Evolutionary conservation across 495 filamentous ascomycete genomes (phyloP), one percentile per base, ranked within the genome.

Genomic region (Lophiostoma macrostomum): DNA sequence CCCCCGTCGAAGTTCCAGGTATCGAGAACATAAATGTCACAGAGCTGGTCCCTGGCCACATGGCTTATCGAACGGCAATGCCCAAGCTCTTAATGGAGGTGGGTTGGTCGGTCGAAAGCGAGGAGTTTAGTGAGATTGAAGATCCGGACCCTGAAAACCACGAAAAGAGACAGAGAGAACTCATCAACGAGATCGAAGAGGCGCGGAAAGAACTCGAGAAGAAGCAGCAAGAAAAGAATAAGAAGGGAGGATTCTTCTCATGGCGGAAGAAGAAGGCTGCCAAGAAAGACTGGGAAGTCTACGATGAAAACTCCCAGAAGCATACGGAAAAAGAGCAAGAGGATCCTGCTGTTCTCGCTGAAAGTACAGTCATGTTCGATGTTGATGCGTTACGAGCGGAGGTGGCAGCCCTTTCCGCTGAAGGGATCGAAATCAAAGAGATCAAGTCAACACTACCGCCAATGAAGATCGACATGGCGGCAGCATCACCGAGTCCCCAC

Each of bases 61-160:
- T 99, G 93, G 86, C 88, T 27, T 99, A 99, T 71, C 87, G 93
- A 51, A 75, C 81, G 19, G 88, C 88, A 13, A 96, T 99, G 82
- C 93, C 93, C 11, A 81, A 80, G 32, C 76, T 99, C 7, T 74
- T 99, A 13, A 80, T 86, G 32, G 82, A 88, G 60, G 83, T 90
- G 11, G 91, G 91, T 24, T 99, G 90, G 89, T 69, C 86, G 39
- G 86, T 97, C 1, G 80, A 93, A 57, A 87, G 84, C 51, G 91
- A 96, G 48, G 94, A 97, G 64, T 99, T 99, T 65, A 82, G 84
- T 1, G 93, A 99, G 68, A 97, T 99, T 43, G 91, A 97, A 60
- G 94, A 98, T 56, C 90, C 94, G 1, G 93, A 99, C 63, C 93
- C 93, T 3, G 94, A 97, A 4, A 89, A 93, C 53, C 90, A 97